Evolutionary conservation across 164 flowering plant species (phyloP).

Genomic region (Sextonia rubra): DNA sequence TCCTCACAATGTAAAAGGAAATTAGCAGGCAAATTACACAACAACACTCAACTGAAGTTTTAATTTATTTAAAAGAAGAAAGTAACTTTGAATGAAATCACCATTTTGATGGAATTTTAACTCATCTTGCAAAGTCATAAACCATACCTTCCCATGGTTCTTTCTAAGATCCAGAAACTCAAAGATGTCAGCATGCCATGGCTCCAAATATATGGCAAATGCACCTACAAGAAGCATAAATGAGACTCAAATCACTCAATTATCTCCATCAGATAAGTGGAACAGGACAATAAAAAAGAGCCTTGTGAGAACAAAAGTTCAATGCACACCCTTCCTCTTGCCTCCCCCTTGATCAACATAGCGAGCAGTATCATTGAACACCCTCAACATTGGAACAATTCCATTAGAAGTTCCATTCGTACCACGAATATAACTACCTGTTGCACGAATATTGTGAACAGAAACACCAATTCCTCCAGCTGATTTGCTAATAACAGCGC

Average conservation of each 20-base stretch:
- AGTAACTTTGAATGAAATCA: no score
- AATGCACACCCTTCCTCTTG: constrained; percentile 80
- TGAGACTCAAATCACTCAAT: not conserved
- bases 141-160: constrained; percentile 91
- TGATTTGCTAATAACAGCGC: constrained; percentile 99
- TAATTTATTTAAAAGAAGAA: no score
- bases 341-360: constrained; percentile 99
- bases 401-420: constrained; percentile 99
- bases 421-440: constrained; percentile 95
- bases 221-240: constrained; percentile 54
- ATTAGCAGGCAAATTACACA: no score
- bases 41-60: no score
- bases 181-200: constrained; percentile 98
- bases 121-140: not conserved
- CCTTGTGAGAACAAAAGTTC: not conserved
- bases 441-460: constrained; percentile 91
- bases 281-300: not conserved
- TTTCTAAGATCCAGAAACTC: constrained; percentile 91
- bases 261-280: not conserved
- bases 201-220: constrained; percentile 97
- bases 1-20: no score
- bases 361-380: constrained; percentile 97
- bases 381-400: constrained; percentile 92
- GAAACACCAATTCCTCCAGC: constrained; percentile 99
- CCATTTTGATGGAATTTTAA: no score